Conservation (phyloP, 2,329 filamentous ascomycete species). For the Ophiostoma ulmi region DNA sequence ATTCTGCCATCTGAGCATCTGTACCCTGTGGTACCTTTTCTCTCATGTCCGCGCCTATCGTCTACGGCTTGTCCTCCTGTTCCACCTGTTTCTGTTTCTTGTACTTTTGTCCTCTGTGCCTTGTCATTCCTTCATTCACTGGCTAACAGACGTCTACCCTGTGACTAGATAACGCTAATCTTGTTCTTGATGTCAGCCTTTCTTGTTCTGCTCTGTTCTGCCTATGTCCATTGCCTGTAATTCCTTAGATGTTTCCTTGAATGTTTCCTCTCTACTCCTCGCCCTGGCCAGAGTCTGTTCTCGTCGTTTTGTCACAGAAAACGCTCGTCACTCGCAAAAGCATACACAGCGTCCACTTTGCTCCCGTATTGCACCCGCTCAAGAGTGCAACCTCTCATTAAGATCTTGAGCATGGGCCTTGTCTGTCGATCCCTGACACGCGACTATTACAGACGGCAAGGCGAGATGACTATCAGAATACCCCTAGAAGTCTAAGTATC, state of each 20-base stretch:
- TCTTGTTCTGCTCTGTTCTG: neutral
- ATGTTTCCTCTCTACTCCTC: neutral
- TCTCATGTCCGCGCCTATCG: neutral
- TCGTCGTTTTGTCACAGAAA: neutral
- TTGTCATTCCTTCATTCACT: neutral
- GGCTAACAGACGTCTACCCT: slow-evolving; percentile 2
- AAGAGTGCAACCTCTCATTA: slow-evolving; percentile 10
- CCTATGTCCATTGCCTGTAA: neutral
- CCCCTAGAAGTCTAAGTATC: slow-evolving; percentile 16
- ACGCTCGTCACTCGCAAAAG: neutral
- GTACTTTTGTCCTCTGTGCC: neutral
- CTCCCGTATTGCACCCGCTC: neutral
- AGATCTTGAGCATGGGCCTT: slow-evolving; percentile 13
- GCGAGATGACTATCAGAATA: neutral
- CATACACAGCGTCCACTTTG: neutral
- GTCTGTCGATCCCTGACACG: slow-evolving; percentile 22
- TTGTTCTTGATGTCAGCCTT: neutral
- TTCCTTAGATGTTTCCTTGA: neutral
- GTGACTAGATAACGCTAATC: neutral
- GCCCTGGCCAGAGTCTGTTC: neutral
- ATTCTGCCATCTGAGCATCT: neutral
- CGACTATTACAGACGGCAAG: slow-evolving; percentile 15
- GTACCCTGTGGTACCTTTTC: neutral
- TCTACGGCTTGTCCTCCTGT: neutral
- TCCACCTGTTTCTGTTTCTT: neutral